Base-by-base conservation (phyloP, 2,329 filamentous ascomycete genomes). In the Pseudogymnoascus sp. region DNA sequence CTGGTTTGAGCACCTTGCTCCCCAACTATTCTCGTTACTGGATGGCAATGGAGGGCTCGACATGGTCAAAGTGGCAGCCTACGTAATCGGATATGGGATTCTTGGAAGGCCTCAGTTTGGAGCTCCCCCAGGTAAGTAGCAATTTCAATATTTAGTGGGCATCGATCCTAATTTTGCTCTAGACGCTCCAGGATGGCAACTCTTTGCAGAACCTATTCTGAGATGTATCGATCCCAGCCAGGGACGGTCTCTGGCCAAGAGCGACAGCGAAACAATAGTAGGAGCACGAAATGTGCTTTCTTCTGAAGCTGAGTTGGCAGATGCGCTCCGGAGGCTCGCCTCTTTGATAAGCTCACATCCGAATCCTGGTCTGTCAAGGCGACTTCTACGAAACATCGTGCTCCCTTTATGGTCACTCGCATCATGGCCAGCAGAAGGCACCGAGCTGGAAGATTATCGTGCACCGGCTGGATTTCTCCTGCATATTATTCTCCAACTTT, bases 1-100 rank as follows among this genome's bases (percentile, higher is more conserved):
- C 33, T 91, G 87, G 86, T 87, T 88, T 65, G 70, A 75, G 0
- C 79, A 79, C 3, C 79, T 90, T 36, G 79, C 83, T 7, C 81
- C 82, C 2, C 87, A 91, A 70, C 74, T 91, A 1, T 74, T 86
- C 50, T 70, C 72, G 8, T 77, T 91, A 0, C 77, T 91, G 2
- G 86, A 90, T 69, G 87, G 86, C 0, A 72, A 74, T 1, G 80
- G 82, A 8, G 85, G 84, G 0, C 75, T 76, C 13, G 85, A 87
- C 66, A 76, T 88, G 63, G 79, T 79, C 59, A 84, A 80, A 70
- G 84, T 81, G 10, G 83, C 84, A 10, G 79, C 83, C 0, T 86
- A 86, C 67, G 80, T 88, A 17, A 85, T 88, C 66, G 84, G 84
- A 1, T 87, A 84, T 69, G 87, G 88, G 0, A 84, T 91, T 17